phyloP scores from a whole-genome alignment of 2,329 filamentous ascomycete species.

The Aspergillus fischeri region DNA sequence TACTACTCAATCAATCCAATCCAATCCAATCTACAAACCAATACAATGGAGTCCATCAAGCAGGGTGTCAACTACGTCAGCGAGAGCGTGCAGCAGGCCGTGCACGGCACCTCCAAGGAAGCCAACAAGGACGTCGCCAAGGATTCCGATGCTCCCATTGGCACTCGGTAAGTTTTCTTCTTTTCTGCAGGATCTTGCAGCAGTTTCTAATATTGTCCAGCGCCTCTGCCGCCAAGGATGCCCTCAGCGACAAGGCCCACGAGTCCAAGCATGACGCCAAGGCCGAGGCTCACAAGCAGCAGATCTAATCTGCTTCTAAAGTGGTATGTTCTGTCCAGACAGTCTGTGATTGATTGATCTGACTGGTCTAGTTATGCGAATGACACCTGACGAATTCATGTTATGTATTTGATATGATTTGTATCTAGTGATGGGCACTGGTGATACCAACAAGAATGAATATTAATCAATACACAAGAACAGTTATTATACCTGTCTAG shows the following conservation, averaged over 20 bases:
- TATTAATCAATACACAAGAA: no score
- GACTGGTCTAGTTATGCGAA: no score
- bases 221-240: conserved; percentile 50
- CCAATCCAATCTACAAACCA: neutral
- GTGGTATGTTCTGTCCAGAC: no score
- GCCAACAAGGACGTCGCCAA: conserved; percentile 67
- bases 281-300: neutral
- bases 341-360: no score
- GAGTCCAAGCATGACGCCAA: conserved; percentile 48
- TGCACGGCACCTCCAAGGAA: conserved; percentile 60
- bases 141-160: conserved; percentile 47
- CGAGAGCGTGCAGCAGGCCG: conserved; percentile 58
- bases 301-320: no score
- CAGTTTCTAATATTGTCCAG: conserved; percentile 18
- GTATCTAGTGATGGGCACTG: no score
- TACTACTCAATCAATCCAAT: neutral
- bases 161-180: conserved; percentile 18
- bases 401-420: no score
- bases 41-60: conserved; percentile 15
- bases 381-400: no score
- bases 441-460: no score
- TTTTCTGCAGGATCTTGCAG: conserved; percentile 34
- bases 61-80: conserved; percentile 67
- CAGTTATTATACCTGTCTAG: no score
- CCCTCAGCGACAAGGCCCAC: conserved; percentile 50